phyloP scores from a whole-genome alignment of 345 rosid species.

The Populus simonii region DNA sequence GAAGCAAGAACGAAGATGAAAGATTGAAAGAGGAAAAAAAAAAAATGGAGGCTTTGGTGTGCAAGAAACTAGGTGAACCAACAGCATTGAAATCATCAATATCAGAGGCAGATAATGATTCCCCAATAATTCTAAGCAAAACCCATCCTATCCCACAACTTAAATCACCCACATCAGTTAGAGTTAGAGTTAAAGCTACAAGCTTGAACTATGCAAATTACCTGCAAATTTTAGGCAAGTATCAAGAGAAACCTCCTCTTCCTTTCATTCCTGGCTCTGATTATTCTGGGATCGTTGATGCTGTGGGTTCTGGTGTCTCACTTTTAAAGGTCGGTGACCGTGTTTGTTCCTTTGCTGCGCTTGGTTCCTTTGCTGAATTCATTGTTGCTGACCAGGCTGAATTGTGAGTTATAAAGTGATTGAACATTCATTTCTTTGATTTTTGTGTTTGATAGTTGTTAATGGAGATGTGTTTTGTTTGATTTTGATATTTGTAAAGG shows the following conservation, averaged over 20 bases:
- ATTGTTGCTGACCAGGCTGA: conserved; percentile 70
- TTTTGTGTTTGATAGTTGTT: background rate
- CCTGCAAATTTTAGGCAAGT: conserved; percentile 82
- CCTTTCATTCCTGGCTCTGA: conserved; percentile 96
- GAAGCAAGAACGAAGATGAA: background rate
- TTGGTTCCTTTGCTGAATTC: conserved; percentile 84
- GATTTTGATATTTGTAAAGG: conserved; percentile 23
- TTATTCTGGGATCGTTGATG: conserved; percentile 71
- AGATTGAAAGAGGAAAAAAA: no score
- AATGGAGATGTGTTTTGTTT: background rate
- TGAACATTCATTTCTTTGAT: background rate
- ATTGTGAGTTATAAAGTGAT: conserved; percentile 36
- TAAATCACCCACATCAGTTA: conserved; percentile 52
- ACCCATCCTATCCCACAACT: conserved; percentile 59
- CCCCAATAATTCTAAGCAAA: conserved; percentile 46
- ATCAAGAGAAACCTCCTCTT: conserved; percentile 75
- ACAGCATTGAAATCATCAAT: conserved; percentile 20
- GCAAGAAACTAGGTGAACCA: conserved; percentile 74
- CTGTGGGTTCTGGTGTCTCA: conserved; percentile 60
- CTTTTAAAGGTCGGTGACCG: conserved; percentile 67
- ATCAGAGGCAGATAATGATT: conserved; percentile 15
- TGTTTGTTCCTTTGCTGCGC: conserved; percentile 61
- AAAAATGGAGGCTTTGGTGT: conserved; percentile 79
- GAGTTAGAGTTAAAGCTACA: conserved; percentile 79
- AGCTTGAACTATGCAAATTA: conserved; percentile 96